Conservation (phyloP, 2,329 filamentous ascomycete species). For the Penicillium sp. region DNA sequence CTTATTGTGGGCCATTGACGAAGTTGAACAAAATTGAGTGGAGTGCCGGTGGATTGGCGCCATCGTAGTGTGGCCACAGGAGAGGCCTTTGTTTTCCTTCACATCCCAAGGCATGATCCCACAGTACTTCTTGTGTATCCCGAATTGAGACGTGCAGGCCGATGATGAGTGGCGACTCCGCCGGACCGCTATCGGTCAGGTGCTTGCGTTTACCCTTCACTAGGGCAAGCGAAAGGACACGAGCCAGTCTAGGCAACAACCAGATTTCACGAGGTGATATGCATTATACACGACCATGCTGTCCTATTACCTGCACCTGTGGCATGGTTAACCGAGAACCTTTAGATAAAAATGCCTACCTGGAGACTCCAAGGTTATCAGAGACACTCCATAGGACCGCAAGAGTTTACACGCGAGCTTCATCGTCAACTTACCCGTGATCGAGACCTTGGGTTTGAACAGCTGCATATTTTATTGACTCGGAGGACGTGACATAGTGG, state of each 20-base stretch:
- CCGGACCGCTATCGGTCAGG: constrained; percentile 26
- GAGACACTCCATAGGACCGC: constrained; percentile 27
- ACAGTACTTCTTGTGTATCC: constrained; percentile 24
- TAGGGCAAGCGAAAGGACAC: constrained; percentile 15
- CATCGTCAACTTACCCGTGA: constrained; percentile 16
- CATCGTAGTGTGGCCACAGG: too few species aligned
- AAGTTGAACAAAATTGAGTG: too few species aligned
- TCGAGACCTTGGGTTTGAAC: constrained; percentile 21
- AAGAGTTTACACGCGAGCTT: constrained; percentile 18
- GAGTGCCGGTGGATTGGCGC: too few species aligned
- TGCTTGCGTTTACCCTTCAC: background rate
- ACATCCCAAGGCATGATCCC: constrained; percentile 19
- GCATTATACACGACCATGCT: constrained; percentile 16
- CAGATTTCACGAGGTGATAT: constrained; percentile 11
- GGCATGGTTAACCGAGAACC: constrained; percentile 17
- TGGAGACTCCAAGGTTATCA: constrained; percentile 14
- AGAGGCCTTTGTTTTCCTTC: constrained; percentile 30
- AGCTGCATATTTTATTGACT: too few species aligned
- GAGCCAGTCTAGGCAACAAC: constrained; percentile 9
- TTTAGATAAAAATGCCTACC: constrained; percentile 33
- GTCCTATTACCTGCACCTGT: constrained; percentile 20
- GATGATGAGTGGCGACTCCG: constrained; percentile 23
- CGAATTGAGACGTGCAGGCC: constrained; percentile 22
- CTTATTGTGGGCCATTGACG: too few species aligned
- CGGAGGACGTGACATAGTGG: too few species aligned